Base-by-base conservation (phyloP, 2,329 filamentous ascomycete genomes). In the Chaetomium globosum region DNA sequence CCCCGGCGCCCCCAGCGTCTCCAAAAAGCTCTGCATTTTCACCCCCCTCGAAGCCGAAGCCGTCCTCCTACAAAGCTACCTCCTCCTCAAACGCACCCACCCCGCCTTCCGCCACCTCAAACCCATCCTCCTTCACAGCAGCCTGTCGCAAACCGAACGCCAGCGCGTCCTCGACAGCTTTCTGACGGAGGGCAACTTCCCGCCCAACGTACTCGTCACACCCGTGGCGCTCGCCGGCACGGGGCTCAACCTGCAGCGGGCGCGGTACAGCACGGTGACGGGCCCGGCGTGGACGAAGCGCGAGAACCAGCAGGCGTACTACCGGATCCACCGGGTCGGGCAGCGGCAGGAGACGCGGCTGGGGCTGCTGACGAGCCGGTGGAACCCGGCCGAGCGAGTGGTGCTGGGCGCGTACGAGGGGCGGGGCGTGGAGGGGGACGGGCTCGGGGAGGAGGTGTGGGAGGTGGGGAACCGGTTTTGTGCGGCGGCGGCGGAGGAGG, bases 281-380 rank as follows among this genome's bases (percentile, higher is more conserved):
- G 63, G 69, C 12, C 68, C 69, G 3, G 67, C 64, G 5, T 71
- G 69, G 68, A 69, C 65, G 7, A 67, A 64, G 67, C 51, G 69
- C 8, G 69, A 70, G 53, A 67, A 49, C 28, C 65, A 69, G 63
- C 70, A 72, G 68, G 70, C 65, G 13, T 70, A 65, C 33, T 68
- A 64, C 21, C 65, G 70, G 10, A 63, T 67, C 7, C 67, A 70
- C 21, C 65, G 70, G 10, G 66, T 72, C 16, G 69, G 70, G 10
- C 70, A 72, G 67, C 51, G 31, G 58, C 58, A 65, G 64, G 21
- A 61, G 43, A 67, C 67, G 2, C 31, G 39, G 54, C 26, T 70
- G 63, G 31, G 39, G 52, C 23, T 70, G 60, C 36, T 70, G 30
- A 64, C 61, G n/a, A 57, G 30, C 21, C 16, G 66, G 59, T 70